Evolutionary conservation across 257 asterid species (phyloP).

Genomic region (Ballota nigra): DNA sequence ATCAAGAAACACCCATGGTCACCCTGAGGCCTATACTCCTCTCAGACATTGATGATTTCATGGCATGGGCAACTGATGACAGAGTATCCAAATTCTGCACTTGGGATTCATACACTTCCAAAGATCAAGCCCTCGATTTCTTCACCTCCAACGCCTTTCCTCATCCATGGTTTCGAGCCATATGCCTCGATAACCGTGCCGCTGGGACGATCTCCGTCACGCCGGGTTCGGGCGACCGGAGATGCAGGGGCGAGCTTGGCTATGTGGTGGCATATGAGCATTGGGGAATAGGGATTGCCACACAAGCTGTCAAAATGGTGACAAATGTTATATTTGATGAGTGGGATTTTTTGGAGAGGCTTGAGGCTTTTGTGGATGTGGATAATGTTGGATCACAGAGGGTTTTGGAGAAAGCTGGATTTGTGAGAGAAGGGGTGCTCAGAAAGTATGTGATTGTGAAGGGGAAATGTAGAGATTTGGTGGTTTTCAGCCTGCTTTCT

Average conservation of each 20-base stretch:
- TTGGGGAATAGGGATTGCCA: slow-evolving; percentile 57
- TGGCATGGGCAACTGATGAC: slow-evolving; percentile 61
- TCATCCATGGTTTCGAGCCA: slow-evolving; percentile 42
- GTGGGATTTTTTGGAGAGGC: slow-evolving; percentile 40
- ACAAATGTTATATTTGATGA: slow-evolving; percentile 31
- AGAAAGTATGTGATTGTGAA: slow-evolving; percentile 27
- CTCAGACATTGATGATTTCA: slow-evolving; percentile 49
- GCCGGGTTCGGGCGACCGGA: slow-evolving; percentile 33
- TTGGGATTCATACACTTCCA: slow-evolving; percentile 55
- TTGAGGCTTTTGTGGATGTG: slow-evolving; percentile 46
- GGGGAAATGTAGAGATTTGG: slow-evolving; percentile 32
- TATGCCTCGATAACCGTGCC: slow-evolving; percentile 35
- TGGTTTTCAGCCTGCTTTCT: slow-evolving; percentile 37
- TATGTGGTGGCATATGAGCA: slow-evolving; percentile 42
- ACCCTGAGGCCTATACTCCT: slow-evolving; percentile 33
- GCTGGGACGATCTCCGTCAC: slow-evolving; percentile 55
- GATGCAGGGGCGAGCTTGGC: slow-evolving; percentile 48
- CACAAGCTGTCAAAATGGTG: slow-evolving; percentile 43
- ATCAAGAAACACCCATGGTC: slow-evolving; percentile 20
- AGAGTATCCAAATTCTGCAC: slow-evolving; percentile 41
- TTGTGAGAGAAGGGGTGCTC: slow-evolving; percentile 42
- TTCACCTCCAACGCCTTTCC: slow-evolving; percentile 35
- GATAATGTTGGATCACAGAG: slow-evolving; percentile 46
- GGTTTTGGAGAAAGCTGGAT: slow-evolving; percentile 52
- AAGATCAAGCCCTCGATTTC: slow-evolving; percentile 30